phyloP scores from a whole-genome alignment of 106 monocot species.

The Allium cepa region DNA sequence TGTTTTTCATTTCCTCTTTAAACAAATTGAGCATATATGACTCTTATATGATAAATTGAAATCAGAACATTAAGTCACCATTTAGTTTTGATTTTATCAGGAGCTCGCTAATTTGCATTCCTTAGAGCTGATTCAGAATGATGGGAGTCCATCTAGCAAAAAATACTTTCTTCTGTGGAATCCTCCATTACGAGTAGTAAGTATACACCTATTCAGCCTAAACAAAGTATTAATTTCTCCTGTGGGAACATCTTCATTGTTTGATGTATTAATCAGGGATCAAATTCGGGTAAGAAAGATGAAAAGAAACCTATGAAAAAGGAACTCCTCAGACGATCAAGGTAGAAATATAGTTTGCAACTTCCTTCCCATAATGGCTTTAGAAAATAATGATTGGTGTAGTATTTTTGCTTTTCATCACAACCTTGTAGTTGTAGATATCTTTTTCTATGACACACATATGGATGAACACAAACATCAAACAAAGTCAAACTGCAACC shows the following conservation, averaged over 20 bases:
- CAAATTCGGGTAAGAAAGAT: constrained; percentile 12
- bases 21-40: no score
- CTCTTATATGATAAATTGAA: no score
- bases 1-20: no score
- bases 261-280: constrained; percentile 16
- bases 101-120: constrained; percentile 56
- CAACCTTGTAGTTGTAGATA: no score
- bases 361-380: no score
- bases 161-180: constrained; percentile 93
- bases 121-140: constrained; percentile 72
- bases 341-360: constrained; percentile 14
- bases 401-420: no score
- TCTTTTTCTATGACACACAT: no score
- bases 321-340: constrained; percentile 24
- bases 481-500: no score
- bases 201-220: constrained; percentile 7
- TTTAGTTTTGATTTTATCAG: constrained; percentile 20
- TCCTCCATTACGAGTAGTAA: constrained; percentile 37
- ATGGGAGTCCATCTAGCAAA: constrained; percentile 83
- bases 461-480: no score
- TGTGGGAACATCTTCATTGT: background rate
- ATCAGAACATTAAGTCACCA: no score
- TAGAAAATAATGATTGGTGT: no score
- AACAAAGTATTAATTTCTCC: background rate
- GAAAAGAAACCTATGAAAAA: constrained; percentile 4